Base-by-base conservation (phyloP, 495 filamentous ascomycete species). In the Penicillium psychrofluorescens region DNA sequence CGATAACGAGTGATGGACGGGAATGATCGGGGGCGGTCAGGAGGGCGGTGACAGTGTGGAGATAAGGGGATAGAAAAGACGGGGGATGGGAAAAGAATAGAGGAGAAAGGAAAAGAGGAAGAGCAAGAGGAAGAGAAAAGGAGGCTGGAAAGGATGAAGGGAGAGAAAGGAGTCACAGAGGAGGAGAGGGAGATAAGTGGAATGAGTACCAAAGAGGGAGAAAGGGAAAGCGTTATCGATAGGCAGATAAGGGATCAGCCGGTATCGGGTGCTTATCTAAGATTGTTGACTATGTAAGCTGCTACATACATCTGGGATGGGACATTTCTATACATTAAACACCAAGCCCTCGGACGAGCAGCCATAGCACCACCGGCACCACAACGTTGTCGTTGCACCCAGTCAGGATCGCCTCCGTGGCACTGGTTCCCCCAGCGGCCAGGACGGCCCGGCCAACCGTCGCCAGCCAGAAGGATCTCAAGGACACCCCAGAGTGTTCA, bases 371-470 rank as follows among this genome's bases (percentile, higher is more conserved):
- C 34, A 97, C 78, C n/a, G 94, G 94, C 49, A 97, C 92, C 43
- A 96, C 78, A 22, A 99, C 91, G 72, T 99, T 99, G 70, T 99
- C 92, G 72, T 99, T 99, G 40, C 90, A 92, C 9, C 92, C 94
- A 36, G 94, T 97, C 43, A 97, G 68, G 45, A 96, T 90, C 13
- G 92, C 90, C 69, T 97, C 92, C 44, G 90, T 92, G 45, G 95
- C 75, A 63, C 89, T 95, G 29, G 91, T 88, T 43, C 89, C 80
- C 33, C 73, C 74, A 7, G 87, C 89, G 40, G 88, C 90, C 36
- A 81, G 55, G 13, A 73, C 65, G 37, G 81, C 76, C 61, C 85
- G 90, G 33, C 64, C 69, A 45, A 70, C 44, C 12, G 69, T 74
- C 41, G 53, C 59, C 30, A 56, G 28, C 68, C 72, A 75, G 43